These are phyloP conservation scores for Lumnitzera racemosa DNA, from an alignment of 345 rosid species.

Conservation along the genomic window DNA sequence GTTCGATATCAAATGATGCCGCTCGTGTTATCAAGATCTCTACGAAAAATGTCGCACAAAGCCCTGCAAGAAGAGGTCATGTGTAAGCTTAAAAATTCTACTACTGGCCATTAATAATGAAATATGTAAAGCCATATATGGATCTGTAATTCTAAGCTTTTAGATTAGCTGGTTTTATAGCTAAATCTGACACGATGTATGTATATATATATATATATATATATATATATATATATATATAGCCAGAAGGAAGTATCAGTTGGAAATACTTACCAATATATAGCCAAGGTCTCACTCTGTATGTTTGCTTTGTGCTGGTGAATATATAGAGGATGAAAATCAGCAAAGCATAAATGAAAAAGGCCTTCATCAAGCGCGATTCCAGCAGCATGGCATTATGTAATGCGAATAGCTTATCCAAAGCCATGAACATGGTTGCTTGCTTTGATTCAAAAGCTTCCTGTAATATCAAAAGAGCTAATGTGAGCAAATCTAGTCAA, in stretches of 20 bases:
- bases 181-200: too few relatives aligned
- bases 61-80: slow-evolving; percentile 26
- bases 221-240: too few relatives aligned
- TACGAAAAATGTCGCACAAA: slow-evolving; percentile 42
- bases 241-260: too few relatives aligned
- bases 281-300: slow-evolving; percentile 56
- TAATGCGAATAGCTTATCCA: slow-evolving; percentile 71
- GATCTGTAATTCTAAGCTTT: background rate
- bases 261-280: slow-evolving; percentile 48
- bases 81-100: background rate
- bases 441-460: slow-evolving; percentile 83
- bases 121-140: too few relatives aligned
- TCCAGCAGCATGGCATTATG: slow-evolving; percentile 83
- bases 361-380: slow-evolving; percentile 66
- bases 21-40: slow-evolving; percentile 48
- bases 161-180: background rate
- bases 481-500: too few relatives aligned
- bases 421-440: slow-evolving; percentile 68
- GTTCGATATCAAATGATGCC: slow-evolving; percentile 33
- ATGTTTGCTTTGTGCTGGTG: slow-evolving; percentile 94
- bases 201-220: too few relatives aligned
- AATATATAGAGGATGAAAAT: slow-evolving; percentile 71
- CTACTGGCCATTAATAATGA: too few relatives aligned
- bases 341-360: slow-evolving; percentile 49
- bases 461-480: slow-evolving; percentile 19